Evolutionary conservation across 768 basidiomycete genomes (phyloP), one percentile per base, ranked within the genome.

Genomic region (Boletus reticulatus): DNA sequence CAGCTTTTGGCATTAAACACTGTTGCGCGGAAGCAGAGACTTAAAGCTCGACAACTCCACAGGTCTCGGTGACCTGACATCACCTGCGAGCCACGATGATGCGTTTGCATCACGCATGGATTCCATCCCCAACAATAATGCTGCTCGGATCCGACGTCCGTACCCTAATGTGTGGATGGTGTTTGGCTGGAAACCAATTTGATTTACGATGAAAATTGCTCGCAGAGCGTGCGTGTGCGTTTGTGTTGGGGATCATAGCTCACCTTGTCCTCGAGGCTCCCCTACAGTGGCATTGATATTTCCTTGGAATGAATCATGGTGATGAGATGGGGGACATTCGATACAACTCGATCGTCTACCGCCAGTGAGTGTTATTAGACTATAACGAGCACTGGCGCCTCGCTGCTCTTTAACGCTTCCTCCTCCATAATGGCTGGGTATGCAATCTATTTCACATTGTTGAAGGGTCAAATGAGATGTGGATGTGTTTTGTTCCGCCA

Each of bases 241-340:
- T 20, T 22, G 29, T 8, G 32, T 42, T 9, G 14, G 22, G 37
- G 56, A 48, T 48, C 52, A 50, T 29, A 43, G 52, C 63, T 55
- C 60, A 27, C 66, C 43, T 27, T 60, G 13, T 46, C 65, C 63
- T 59, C 44, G 49, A 57, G 65, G 66, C 24, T 38, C 16, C 4
- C 22, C 20, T 47, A 24, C 34, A 52, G 17, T 36, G 44, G 16
- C 44, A 36, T 42, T 36, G 38, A 39, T 11, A 17, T 39, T 39
- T 39, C 3, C 9, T 8, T 14, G 12, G 20, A 29, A 39, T 44
- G 43, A 17, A 34, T 24, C 45, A 32, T 42, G 11, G 12, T 16
- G 31, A 50, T 14, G 1, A 27, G 31, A 46, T 27, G 24, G 27
- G 38, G 39, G 29, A n/a, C 17, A 12, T 39, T 20, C 13, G 41